These are phyloP conservation scores for Endoconidiophora laricicola DNA, from an alignment of 2,329 filamentous ascomycete species.

Conservation along the genomic window DNA sequence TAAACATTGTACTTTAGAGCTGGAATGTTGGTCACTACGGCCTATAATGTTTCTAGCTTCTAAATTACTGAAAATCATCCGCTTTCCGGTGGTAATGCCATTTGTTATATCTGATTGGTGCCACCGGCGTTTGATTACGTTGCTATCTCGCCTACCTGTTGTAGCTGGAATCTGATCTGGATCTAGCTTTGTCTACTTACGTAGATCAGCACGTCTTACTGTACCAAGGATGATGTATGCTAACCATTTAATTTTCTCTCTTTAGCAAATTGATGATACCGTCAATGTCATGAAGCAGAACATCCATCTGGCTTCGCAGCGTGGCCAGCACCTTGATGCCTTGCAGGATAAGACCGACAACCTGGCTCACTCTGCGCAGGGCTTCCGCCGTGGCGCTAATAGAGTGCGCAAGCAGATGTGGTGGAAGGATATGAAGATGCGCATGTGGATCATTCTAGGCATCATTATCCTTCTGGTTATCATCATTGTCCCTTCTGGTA, in stretches of 20 bases:
- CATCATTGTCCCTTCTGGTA: slow-evolving; percentile 88
- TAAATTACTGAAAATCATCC: too few relatives aligned
- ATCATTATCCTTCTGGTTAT: slow-evolving; percentile 83
- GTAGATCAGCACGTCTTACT: too few relatives aligned
- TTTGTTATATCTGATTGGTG: too few relatives aligned
- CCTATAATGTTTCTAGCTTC: too few relatives aligned
- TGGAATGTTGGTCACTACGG: too few relatives aligned
- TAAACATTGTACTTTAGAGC: too few relatives aligned
- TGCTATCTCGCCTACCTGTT: too few relatives aligned
- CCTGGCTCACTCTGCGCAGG: slow-evolving; percentile 79
- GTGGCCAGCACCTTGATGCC: slow-evolving; percentile 74
- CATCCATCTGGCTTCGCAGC: slow-evolving; percentile 89
- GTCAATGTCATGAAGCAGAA: slow-evolving; percentile 93
- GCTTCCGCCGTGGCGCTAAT: slow-evolving; percentile 92
- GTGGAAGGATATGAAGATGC: slow-evolving; percentile 99
- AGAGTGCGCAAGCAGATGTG: slow-evolving; percentile 95
- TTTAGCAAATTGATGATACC: slow-evolving; percentile 91
- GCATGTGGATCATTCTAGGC: slow-evolving; percentile 83
- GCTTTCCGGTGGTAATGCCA: too few relatives aligned
- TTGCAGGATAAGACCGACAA: slow-evolving; percentile 93
- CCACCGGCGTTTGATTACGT: too few relatives aligned
- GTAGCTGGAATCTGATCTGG: too few relatives aligned
- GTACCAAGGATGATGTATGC: too few relatives aligned
- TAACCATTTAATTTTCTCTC: slow-evolving; percentile 8
- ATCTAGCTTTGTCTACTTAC: too few relatives aligned